phyloP scores from a whole-genome alignment of 306 rosid species.

The Rosa lucieae region DNA sequence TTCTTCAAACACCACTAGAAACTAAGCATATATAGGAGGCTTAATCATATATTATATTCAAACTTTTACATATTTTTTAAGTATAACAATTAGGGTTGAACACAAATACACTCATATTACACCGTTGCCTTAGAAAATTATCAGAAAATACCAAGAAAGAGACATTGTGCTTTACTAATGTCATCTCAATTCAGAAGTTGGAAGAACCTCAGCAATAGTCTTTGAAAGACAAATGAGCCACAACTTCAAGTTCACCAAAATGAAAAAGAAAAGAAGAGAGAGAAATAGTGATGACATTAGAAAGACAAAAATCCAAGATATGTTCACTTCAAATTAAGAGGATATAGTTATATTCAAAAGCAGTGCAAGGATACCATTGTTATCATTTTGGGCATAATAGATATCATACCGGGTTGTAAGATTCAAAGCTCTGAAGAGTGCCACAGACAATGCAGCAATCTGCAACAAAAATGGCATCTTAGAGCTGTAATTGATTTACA shows the following conservation, averaged over 20 bases:
- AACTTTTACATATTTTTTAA: not conserved
- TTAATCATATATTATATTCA: too few species aligned
- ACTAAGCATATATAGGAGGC: not conserved
- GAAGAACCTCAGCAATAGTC: not conserved
- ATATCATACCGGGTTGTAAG: conserved; percentile 68
- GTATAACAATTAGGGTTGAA: not conserved
- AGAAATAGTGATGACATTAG: not conserved
- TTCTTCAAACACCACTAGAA: not conserved
- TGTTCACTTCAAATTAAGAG: not conserved
- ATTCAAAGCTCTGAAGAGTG: conserved; percentile 80
- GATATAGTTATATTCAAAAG: conserved; percentile 6
- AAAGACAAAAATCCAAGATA: not conserved
- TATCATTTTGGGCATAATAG: conserved; percentile 14
- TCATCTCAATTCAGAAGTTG: too few species aligned
- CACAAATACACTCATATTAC: not conserved
- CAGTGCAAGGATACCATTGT: conserved; percentile 13
- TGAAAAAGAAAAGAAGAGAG: not conserved
- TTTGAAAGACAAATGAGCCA: not conserved
- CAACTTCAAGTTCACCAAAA: not conserved
- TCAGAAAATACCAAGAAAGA: not conserved
- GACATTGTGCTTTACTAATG: not conserved
- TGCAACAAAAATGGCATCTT: conserved; percentile 37
- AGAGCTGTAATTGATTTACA: conserved; percentile 14
- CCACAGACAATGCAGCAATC: conserved; percentile 90
- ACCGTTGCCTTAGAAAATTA: not conserved